Evolutionary conservation across 2,329 filamentous ascomycete genomes (phyloP).

Genomic region (Aspergillus floridensis): DNA sequence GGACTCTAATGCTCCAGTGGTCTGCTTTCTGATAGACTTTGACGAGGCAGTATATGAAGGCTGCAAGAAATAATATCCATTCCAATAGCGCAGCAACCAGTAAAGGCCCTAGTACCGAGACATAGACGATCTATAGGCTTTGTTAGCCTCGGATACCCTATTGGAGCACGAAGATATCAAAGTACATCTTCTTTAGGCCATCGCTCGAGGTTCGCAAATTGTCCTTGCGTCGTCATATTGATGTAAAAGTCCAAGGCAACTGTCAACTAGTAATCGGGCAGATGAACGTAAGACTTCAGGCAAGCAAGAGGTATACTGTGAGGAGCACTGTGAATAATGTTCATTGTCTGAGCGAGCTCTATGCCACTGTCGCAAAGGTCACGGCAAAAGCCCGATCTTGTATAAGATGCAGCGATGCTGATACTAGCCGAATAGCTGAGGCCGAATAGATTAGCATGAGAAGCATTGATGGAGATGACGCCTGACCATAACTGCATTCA

Average conservation of each 20-base stretch:
- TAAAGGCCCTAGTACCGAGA: conserved; percentile 72
- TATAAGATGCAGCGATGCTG: background rate
- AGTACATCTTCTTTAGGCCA: conserved; percentile 42
- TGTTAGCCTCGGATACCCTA: conserved; percentile 1
- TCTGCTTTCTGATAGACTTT: conserved; percentile 90
- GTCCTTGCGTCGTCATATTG: conserved; percentile 4
- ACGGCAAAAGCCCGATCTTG: background rate
- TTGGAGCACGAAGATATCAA: background rate
- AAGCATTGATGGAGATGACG: background rate
- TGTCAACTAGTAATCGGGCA: background rate
- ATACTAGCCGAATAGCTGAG: background rate
- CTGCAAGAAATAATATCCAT: conserved; percentile 93
- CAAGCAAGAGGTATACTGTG: background rate
- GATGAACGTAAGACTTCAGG: background rate
- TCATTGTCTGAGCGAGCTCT: background rate
- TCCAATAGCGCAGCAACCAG: conserved; percentile 84
- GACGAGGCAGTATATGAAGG: conserved; percentile 84
- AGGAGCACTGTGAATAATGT: background rate
- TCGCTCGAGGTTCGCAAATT: conserved; percentile 5
- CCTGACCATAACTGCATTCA: background rate
- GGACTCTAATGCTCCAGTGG: conserved; percentile 74
- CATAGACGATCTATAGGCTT: conserved; percentile 71
- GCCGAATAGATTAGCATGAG: background rate
- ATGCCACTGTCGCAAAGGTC: background rate
- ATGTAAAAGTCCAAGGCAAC: background rate